Evolutionary conservation across 352 stramenopile species (phyloP).

Genomic region (Globisporangium heterothallicum): DNA sequence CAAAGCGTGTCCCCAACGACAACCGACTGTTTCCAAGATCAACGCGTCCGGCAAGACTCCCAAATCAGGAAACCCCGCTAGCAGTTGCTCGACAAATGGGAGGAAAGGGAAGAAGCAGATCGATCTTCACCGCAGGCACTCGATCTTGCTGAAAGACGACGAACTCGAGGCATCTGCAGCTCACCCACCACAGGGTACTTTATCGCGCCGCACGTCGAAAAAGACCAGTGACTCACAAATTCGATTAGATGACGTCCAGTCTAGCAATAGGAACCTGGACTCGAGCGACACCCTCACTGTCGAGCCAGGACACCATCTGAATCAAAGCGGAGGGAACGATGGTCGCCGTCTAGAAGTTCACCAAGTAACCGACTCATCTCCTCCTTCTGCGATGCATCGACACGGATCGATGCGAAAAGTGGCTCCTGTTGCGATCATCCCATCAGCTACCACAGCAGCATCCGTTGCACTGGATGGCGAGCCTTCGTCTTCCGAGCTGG

Average conservation of each 20-base stretch:
- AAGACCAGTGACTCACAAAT: background rate
- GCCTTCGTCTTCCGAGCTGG: background rate
- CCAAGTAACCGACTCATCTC: too few relatives aligned
- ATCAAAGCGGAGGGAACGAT: background rate
- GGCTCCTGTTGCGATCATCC: background rate
- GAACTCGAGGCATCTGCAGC: background rate
- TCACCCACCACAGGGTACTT: background rate
- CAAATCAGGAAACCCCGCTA: background rate
- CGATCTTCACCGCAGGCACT: constrained; percentile 6
- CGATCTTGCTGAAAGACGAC: constrained; percentile 5
- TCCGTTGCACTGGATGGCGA: background rate
- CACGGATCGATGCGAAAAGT: background rate
- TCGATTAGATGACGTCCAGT: background rate
- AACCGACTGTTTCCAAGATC: background rate
- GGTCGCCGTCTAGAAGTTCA: too few relatives aligned
- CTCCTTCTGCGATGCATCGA: background rate
- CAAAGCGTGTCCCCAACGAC: background rate
- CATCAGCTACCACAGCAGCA: background rate
- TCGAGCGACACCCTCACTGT: background rate
- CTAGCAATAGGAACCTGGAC: too few relatives aligned
- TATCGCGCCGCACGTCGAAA: background rate
- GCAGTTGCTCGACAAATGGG: background rate
- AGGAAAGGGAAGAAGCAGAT: background rate
- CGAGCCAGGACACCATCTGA: background rate
- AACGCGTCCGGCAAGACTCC: background rate